Conservation (phyloP, 805 yeast species). For the Tanozyma kutaoensis region DNA sequence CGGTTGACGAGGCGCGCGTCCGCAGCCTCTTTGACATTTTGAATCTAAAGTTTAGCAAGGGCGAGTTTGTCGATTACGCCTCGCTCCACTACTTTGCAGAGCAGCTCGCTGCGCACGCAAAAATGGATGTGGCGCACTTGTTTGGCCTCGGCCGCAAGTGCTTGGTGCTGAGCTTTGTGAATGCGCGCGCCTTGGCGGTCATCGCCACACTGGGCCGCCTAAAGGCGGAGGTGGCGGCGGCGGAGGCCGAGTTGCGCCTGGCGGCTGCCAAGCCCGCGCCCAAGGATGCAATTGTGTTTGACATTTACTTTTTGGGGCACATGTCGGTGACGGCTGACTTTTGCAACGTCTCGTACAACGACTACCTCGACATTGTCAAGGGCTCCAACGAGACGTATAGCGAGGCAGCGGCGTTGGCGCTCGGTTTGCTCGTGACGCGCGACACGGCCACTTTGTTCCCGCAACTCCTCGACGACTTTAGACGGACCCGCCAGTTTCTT, state of each 20-base stretch:
- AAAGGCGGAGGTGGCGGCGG: constrained; percentile 3
- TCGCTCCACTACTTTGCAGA: constrained; percentile 13
- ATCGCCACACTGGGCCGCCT: constrained; percentile 5
- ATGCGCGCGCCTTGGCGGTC: not conserved
- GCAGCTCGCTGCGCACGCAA: constrained; percentile 16
- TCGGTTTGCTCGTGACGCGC: constrained; percentile 35
- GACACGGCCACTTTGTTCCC: constrained; percentile 26
- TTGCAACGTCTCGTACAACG: constrained; percentile 13
- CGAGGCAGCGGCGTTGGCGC: constrained; percentile 36
- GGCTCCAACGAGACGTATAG: constrained; percentile 21
- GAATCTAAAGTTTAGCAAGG: constrained; percentile 7
- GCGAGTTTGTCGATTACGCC: constrained; percentile 3
- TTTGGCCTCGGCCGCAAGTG: too few relatives aligned
- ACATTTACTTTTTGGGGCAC: constrained; percentile 35
- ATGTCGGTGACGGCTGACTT: constrained; percentile 14
- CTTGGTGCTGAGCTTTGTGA: not conserved
- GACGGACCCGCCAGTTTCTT: too few relatives aligned
- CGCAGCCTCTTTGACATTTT: constrained; percentile 4
- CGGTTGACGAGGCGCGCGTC: too few relatives aligned
- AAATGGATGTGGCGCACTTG: constrained; percentile 19
- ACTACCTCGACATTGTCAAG: constrained; percentile 19
- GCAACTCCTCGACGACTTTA: constrained; percentile 14
- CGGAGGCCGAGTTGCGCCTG: not conserved
- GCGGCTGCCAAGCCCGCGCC: not conserved
- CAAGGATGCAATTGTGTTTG: constrained; percentile 9